phyloP scores from a whole-genome alignment of 2,329 filamentous ascomycete genomes.

The Botryotinia globosa region DNA sequence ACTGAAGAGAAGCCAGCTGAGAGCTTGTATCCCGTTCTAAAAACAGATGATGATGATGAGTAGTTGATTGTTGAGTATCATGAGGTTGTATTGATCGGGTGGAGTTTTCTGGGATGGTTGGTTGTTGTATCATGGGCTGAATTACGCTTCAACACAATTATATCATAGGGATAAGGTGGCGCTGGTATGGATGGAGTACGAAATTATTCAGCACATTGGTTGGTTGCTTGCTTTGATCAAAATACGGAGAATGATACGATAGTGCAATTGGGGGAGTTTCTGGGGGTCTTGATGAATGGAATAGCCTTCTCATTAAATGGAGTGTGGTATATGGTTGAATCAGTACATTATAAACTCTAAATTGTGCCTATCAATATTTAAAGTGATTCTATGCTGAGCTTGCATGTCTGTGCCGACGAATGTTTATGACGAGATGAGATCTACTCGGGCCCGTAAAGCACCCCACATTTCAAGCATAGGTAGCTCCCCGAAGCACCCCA shows the following conservation, averaged over 20 bases:
- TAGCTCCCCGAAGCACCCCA: slow-evolving; percentile 3
- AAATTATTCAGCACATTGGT: not conserved
- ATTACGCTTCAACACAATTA: not conserved
- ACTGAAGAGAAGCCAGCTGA: slow-evolving; percentile 21
- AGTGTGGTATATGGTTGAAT: not conserved
- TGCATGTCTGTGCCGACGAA: not conserved
- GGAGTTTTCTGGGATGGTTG: slow-evolving; percentile 3
- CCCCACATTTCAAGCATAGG: not conserved
- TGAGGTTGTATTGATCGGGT: not conserved
- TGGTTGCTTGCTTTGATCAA: not conserved
- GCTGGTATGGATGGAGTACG: not conserved
- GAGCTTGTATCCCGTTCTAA: slow-evolving; percentile 31
- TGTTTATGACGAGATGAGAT: not conserved
- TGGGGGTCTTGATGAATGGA: not conserved
- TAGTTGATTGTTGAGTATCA: slow-evolving; percentile 1
- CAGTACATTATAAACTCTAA: not conserved
- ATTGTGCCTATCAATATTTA: too few species aligned
- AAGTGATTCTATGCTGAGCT: not conserved
- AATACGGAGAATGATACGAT: not conserved
- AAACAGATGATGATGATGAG: slow-evolving; percentile 26
- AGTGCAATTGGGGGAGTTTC: not conserved
- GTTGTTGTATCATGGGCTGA: slow-evolving; percentile 1
- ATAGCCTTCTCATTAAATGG: not conserved
- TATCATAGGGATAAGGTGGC: not conserved
- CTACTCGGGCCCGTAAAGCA: not conserved